phyloP scores from a whole-genome alignment of 1,284 basidiomycete genomes.

The Ceratobasidium papillatum region DNA sequence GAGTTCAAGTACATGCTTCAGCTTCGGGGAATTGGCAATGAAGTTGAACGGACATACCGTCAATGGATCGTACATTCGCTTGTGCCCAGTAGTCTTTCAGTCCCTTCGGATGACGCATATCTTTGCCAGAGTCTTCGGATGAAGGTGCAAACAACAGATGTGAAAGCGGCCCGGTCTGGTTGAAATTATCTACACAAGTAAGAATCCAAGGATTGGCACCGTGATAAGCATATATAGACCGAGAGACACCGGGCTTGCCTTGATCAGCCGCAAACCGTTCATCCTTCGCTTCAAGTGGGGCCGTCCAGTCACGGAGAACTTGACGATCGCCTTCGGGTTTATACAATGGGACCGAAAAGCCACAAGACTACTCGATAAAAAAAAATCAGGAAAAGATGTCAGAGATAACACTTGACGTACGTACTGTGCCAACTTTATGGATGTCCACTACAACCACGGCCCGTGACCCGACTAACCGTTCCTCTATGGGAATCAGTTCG shows the following conservation, averaged over 20 bases:
- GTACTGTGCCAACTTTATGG: slow-evolving; percentile 61
- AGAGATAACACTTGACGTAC: slow-evolving; percentile 45
- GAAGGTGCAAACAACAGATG: slow-evolving; percentile 26
- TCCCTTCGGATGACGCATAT: slow-evolving; percentile 47
- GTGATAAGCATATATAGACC: slow-evolving; percentile 40
- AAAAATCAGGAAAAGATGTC: slow-evolving; percentile 42
- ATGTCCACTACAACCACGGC: slow-evolving; percentile 62
- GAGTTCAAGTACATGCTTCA: not conserved
- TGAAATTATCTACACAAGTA: slow-evolving; percentile 7
- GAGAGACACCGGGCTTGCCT: slow-evolving; percentile 51
- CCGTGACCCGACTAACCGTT: slow-evolving; percentile 60
- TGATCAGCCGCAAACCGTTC: slow-evolving; percentile 42
- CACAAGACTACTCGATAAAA: slow-evolving; percentile 56
- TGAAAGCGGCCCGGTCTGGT: slow-evolving; percentile 10
- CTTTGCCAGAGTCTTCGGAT: slow-evolving; percentile 3
- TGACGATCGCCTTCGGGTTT: slow-evolving; percentile 59
- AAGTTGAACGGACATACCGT: slow-evolving; percentile 51
- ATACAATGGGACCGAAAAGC: slow-evolving; percentile 61
- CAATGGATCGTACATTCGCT: slow-evolving; percentile 60
- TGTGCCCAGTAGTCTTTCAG: slow-evolving; percentile 59
- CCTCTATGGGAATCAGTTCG: slow-evolving; percentile 54
- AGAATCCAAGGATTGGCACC: not conserved
- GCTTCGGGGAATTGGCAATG: not conserved
- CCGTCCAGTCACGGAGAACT: slow-evolving; percentile 52
- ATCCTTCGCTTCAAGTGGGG: slow-evolving; percentile 51